phyloP scores from a whole-genome alignment of 768 basidiomycete genomes.

The Crassisporium funariophilum region DNA sequence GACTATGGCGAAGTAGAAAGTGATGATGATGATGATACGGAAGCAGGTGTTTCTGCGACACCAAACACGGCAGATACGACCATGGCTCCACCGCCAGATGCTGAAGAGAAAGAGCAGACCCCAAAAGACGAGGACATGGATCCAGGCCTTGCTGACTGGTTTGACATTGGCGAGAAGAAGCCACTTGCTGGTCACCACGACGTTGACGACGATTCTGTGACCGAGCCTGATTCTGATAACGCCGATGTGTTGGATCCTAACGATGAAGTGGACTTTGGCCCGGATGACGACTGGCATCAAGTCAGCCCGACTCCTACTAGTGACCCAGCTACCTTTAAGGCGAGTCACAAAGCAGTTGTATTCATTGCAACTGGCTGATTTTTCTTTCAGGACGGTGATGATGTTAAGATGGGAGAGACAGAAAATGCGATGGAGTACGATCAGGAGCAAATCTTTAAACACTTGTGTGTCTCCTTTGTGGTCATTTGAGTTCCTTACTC shows the following conservation, averaged over 20 bases:
- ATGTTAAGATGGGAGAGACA: constrained; percentile 72
- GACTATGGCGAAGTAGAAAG: constrained; percentile 53
- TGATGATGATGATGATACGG: constrained; percentile 35
- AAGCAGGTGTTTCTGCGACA: not conserved
- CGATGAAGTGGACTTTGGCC: constrained; percentile 31
- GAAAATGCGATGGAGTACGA: constrained; percentile 77
- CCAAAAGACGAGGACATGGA: constrained; percentile 38
- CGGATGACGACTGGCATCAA: constrained; percentile 46
- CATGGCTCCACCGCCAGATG: constrained; percentile 1
- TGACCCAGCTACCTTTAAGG: constrained; percentile 7
- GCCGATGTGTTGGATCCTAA: constrained; percentile 47
- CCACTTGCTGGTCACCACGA: constrained; percentile 23
- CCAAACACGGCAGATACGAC: constrained; percentile 5
- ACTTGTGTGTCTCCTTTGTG: constrained; percentile 57
- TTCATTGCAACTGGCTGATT: not conserved
- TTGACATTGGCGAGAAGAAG: constrained; percentile 49
- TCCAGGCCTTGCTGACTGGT: constrained; percentile 60
- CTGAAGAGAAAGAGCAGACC: constrained; percentile 18
- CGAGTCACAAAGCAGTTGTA: constrained; percentile 17
- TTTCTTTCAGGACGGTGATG: constrained; percentile 22
- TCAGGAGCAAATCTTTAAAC: constrained; percentile 74
- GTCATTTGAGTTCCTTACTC: not conserved
- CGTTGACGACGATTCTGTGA: constrained; percentile 54
- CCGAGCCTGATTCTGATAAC: constrained; percentile 71
- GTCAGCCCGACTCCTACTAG: constrained; percentile 24